phyloP scores from a whole-genome alignment of 2,329 filamentous ascomycete species.

The Xylariomycetidae sp. region DNA sequence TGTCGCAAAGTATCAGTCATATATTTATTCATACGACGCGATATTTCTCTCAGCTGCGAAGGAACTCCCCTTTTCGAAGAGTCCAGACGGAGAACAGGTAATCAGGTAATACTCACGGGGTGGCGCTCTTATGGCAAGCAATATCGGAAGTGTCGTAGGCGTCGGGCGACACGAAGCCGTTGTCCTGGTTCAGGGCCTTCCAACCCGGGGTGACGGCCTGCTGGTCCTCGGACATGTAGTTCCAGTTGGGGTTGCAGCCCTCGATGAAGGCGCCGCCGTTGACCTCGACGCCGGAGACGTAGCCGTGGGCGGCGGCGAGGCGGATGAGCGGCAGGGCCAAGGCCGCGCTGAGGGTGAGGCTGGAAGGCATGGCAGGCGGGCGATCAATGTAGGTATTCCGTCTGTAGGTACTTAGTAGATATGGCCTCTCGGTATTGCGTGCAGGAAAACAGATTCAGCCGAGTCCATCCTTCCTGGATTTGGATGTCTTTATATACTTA shows the following conservation, averaged over 20 bases:
- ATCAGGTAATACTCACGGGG: no score
- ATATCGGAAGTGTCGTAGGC: constrained; percentile 35
- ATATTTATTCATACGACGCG: no score
- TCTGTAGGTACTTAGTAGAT: no score
- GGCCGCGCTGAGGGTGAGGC: constrained; percentile 6
- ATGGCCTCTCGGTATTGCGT: no score
- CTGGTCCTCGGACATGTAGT: constrained; percentile 13
- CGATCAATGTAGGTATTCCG: neutral
- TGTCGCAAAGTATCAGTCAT: no score
- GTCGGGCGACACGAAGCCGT: constrained; percentile 43
- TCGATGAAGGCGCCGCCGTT: constrained; percentile 14
- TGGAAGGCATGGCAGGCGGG: constrained; percentile 10
- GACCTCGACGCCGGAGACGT: constrained; percentile 16
- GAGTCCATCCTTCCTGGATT: no score
- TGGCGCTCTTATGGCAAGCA: constrained; percentile 38
- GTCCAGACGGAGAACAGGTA: no score
- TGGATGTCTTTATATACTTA: no score
- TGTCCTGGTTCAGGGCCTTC: constrained; percentile 37
- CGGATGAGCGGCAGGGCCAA: constrained; percentile 8
- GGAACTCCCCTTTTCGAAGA: no score
- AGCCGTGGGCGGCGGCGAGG: constrained; percentile 17
- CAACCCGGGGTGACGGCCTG: constrained; percentile 29
- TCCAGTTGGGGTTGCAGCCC: constrained; percentile 20
- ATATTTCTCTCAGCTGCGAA: no score
- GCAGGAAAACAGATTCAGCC: neutral